Conservation (phyloP, 1,284 basidiomycete species). For the Macrocystidia cucumis region DNA sequence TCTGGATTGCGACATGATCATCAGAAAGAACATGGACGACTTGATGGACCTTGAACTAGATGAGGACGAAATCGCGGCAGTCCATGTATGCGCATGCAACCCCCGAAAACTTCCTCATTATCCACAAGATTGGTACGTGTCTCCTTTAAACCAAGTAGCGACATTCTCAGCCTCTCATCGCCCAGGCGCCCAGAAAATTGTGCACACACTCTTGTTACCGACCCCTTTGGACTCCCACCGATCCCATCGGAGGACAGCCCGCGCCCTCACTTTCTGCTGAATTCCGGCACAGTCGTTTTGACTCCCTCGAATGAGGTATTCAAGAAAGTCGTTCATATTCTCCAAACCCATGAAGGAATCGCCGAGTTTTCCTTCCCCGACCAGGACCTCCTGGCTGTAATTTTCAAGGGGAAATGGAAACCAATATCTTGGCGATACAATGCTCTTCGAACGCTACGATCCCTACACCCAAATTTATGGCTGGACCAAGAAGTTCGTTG, state of each 20-base stretch:
- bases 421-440: slow-evolving; percentile 82
- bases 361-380: slow-evolving; percentile 80
- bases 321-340: slow-evolving; percentile 45
- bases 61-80: slow-evolving; percentile 73
- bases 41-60: slow-evolving; percentile 69
- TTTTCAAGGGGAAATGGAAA: slow-evolving; percentile 71
- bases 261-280: slow-evolving; percentile 73
- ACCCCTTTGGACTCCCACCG: slow-evolving; percentile 42
- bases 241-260: slow-evolving; percentile 45
- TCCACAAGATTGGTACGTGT: slow-evolving; percentile 73
- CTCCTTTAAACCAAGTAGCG: slow-evolving; percentile 1
- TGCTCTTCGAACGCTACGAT: slow-evolving; percentile 72
- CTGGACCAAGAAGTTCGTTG: slow-evolving; percentile 70
- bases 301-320: slow-evolving; percentile 62
- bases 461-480: slow-evolving; percentile 69
- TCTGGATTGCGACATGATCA: slow-evolving; percentile 90
- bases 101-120: slow-evolving; percentile 81
- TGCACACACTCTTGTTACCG: slow-evolving; percentile 61
- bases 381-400: slow-evolving; percentile 83
- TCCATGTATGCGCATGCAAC: slow-evolving; percentile 91
- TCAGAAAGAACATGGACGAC: slow-evolving; percentile 87
- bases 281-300: slow-evolving; percentile 85
- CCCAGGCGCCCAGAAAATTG: slow-evolving; percentile 86
- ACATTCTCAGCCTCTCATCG: slow-evolving; percentile 5
- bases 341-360: slow-evolving; percentile 65